Percentiles rank a stretch among this genome's conserved stretches.
Conservation (phyloP, 208 protist genomes). For the Acanthamoeba castellanii region DNA sequence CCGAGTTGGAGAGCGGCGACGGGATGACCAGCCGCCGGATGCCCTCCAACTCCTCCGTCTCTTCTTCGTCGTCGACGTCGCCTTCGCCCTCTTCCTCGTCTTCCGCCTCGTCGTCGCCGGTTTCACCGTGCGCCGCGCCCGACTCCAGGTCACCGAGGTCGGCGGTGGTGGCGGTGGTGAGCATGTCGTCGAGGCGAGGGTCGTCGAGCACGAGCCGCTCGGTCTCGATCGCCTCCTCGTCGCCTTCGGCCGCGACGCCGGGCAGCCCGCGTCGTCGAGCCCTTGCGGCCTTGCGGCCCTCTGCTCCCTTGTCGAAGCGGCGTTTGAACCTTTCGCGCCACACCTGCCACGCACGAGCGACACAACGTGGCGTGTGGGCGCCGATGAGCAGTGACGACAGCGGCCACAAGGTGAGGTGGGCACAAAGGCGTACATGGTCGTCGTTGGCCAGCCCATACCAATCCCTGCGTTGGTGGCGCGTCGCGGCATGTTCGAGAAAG, state of each 20-base stretch:
- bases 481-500: too few relatives aligned
- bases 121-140: background rate
- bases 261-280: background rate
- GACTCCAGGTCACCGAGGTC: background rate
- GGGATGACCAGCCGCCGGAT: conserved; percentile 19
- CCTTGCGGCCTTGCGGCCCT: background rate
- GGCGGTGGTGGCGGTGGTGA: background rate
- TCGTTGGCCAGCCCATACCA: conserved; percentile 49
- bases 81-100: background rate
- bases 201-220: conserved; percentile 3
- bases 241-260: background rate
- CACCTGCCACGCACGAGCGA: background rate
- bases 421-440: background rate
- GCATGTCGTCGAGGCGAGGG: background rate
- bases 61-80: background rate
- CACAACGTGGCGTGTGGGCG: background rate
- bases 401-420: background rate
- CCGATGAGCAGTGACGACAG: too few relatives aligned
- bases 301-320: background rate
- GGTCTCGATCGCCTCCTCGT: background rate
- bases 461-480: background rate
- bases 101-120: background rate
- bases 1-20: conserved; percentile 18
- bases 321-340: conserved; percentile 22
- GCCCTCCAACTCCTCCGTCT: background rate